Evolutionary conservation across 2,329 filamentous ascomycete genomes (phyloP), one percentile per base, ranked within the genome.

Genomic region (Aureobasidium uvarum): DNA sequence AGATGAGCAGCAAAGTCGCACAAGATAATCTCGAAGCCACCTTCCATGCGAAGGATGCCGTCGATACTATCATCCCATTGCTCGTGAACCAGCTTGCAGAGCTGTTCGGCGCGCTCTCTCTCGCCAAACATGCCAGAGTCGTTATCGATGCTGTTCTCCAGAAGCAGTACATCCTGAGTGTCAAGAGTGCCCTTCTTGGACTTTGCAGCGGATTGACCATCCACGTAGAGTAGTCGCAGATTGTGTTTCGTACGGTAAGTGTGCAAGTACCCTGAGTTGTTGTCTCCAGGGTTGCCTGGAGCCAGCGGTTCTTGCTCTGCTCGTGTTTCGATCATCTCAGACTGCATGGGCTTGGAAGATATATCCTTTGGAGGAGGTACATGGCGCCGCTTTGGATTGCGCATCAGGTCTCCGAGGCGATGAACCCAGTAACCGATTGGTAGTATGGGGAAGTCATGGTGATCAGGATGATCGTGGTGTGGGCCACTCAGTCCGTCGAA

Each of bases 181-280:
- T 91, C 89, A 2, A 91, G 79, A 0, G 88, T 90, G 3, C 89
- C 89, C 71, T 86, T 85, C 1, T 71, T 58, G 0, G 84, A 85
- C 69, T 91, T 91, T 1, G 81, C 89, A 0, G 87, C 89, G 2
- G 84, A 84, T 79, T 88, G 86, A 4, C 89, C 89, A 71, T 92
- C 89, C 18, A 91, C 73, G 70, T 91, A 90, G 3, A 92, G 76
- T 3, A 91, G 77, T 13, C 82, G 81, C 1, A 91, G 77, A 5
- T 83, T 77, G 16, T 84, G 81, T 1, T 77, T 82, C 3, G 87
- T 82, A 7, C 80, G 80, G 72, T 91, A 92, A 0, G 84, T 87
- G 70, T 91, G 89, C 1, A 91, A 77, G 70, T 86, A 89, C 8
- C 89, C 88, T 13, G 48, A 54, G 8, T 48, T 50, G 3, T 46